Evolutionary conservation across 140 eudicot species (phyloP), one percentile per base, ranked within the genome.

Genomic region (Stevia rebaudiana): DNA sequence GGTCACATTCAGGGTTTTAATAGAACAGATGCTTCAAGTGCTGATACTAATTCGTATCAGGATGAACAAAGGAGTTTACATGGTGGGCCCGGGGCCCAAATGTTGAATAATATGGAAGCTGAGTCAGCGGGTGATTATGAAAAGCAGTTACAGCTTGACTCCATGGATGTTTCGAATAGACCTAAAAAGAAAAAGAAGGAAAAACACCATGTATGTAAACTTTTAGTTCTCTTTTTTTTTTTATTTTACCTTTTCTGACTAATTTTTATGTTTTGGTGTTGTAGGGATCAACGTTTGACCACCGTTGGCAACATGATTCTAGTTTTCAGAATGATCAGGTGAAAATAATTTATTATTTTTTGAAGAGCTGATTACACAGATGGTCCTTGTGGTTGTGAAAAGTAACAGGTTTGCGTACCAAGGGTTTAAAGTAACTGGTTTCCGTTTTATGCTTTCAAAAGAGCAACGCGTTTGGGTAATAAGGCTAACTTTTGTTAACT

Each of bases 21-120:
- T 69, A 91, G 84, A 80, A 57, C 89, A 23, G 98, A 85, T 71
- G 96, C 94, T 65, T 88, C 99, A 61, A 94, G 99, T 78, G 96
- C 95, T 52, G 99, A 88, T 72, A 88, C 95, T 18, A 86, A 76
- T 74, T 94, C 95, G 30, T 94, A 79, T 75, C 99, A 94, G 80
- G 99, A 94, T 78, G 99, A 88, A 74, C 97, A 78, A 58, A 81
- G 84, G 61, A 83, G 80, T 67, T 62, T 85, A 35, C 88, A 73
- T 63, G 95, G 89, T 66, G 97, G 84, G 39, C 74, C 80, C 11
- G 97, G 92, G 33, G 72, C 81, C 44, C 74, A 69, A 51, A 58
- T 79, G 21, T 83, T 78, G 15, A 86, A 83, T 74, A 72, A 55
- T 68, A 76, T 82, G 82, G 99, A 94, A 80, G 95, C 83, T 67